Evolutionary conservation across 768 basidiomycete species (phyloP).

Genomic region (Lactarius hengduanensis): DNA sequence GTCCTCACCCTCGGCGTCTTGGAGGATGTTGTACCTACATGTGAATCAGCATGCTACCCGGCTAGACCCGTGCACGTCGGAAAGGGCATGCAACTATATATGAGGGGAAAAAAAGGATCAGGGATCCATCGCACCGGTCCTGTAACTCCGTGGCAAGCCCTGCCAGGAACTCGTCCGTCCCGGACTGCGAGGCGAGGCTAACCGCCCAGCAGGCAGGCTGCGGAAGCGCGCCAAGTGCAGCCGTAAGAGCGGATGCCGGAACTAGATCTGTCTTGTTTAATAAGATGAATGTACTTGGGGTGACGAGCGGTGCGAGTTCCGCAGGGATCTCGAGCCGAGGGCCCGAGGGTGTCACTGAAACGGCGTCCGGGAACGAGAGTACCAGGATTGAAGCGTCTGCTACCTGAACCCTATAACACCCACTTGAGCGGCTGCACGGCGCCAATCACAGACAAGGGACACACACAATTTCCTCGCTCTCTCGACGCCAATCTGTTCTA

Average conservation of each 20-base stretch:
- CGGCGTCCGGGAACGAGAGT: constrained; percentile 60
- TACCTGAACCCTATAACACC: constrained; percentile 49
- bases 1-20: constrained; percentile 29
- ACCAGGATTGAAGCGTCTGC: constrained; percentile 82
- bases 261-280: constrained; percentile 77
- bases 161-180: constrained; percentile 57
- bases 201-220: constrained; percentile 46
- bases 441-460: constrained; percentile 33
- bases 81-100: not conserved
- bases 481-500: constrained; percentile 81
- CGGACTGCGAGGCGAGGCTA: constrained; percentile 60
- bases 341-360: constrained; percentile 17
- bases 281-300: constrained; percentile 60
- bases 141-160: constrained; percentile 55
- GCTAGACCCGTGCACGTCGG: constrained; percentile 5
- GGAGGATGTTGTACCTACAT: constrained; percentile 25
- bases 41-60: not conserved
- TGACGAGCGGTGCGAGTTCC: constrained; percentile 50
- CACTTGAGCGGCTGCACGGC: not conserved
- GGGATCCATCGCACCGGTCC: constrained; percentile 41
- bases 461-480: constrained; percentile 63
- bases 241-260: constrained; percentile 19
- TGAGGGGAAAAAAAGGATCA: not conserved
- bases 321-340: constrained; percentile 41
- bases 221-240: constrained; percentile 2